Evolutionary conservation across 208 protist genomes (phyloP).

Genomic region (Wallacemonas sp.): DNA sequence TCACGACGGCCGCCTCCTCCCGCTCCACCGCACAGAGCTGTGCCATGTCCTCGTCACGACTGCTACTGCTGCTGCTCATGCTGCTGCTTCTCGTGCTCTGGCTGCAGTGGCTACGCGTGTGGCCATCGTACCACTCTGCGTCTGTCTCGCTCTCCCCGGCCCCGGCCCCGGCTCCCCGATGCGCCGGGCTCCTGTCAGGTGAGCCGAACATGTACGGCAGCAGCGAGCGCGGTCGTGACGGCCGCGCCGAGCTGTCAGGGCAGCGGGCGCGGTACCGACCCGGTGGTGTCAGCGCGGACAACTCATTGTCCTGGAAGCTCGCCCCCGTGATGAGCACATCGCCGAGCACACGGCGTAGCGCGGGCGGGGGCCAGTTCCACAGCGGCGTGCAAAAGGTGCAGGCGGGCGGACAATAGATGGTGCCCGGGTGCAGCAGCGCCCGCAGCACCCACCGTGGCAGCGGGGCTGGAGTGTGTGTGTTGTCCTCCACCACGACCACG

Average conservation of each 20-base stretch:
- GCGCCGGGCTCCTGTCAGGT: too few species aligned
- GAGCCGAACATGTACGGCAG: too few species aligned
- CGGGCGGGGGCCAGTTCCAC: constrained; percentile 1
- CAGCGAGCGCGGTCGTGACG: background rate
- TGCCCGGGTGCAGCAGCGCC: constrained; percentile 12
- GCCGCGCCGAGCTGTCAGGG: background rate
- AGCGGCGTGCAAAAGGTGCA: background rate
- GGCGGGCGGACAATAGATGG: background rate
- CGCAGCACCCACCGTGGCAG: background rate
- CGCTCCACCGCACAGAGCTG: background rate
- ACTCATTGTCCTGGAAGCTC: constrained; percentile 2
- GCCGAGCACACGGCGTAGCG: constrained; percentile 3
- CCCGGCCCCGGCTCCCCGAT: too few species aligned
- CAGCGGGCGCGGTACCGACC: background rate
- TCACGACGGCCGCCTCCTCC: background rate
- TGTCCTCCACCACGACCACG: background rate
- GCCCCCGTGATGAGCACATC: background rate
- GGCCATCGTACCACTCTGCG: too few species aligned
- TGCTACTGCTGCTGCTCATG: too few species aligned
- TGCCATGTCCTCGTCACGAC: background rate
- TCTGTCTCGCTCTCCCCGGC: too few species aligned
- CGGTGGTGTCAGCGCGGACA: background rate
- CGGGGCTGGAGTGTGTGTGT: background rate
- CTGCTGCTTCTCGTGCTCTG: background rate
- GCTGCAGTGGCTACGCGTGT: too few species aligned